A percentile compares a stretch with the other conserved stretches of the same genome.
phyloP scores from a whole-genome alignment of 805 yeast genomes.

The Suhomyces canberraensis region DNA sequence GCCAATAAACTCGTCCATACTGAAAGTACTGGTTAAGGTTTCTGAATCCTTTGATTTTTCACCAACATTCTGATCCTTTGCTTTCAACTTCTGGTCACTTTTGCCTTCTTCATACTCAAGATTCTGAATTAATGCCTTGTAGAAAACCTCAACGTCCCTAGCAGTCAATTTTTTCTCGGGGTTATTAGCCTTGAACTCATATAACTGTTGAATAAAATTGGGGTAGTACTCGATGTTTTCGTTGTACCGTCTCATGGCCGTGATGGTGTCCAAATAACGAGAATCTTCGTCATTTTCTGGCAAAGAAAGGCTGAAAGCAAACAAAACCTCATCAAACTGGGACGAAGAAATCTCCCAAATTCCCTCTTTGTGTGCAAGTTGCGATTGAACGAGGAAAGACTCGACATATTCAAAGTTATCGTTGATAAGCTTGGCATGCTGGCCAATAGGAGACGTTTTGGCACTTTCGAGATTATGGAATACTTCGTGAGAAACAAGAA shows the following conservation, averaged over 20 bases:
- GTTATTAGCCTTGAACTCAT: conserved; percentile 11
- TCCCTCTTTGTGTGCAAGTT: conserved; percentile 4
- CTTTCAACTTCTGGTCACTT: too few relatives aligned
- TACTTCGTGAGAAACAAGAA: conserved; percentile 24
- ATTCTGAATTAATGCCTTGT: conserved; percentile 18
- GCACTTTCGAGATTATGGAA: conserved; percentile 23
- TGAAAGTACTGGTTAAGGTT: conserved; percentile 14
- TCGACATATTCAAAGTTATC: conserved; percentile 7
- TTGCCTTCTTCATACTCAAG: conserved; percentile 12
- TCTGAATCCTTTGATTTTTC: conserved; percentile 7
- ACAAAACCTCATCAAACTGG: conserved; percentile 12
- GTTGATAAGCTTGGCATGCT: conserved; percentile 12
- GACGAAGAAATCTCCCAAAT: conserved; percentile 12
- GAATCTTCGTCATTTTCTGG: too few relatives aligned
- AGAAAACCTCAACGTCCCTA: conserved; percentile 16
- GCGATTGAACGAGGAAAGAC: conserved; percentile 6
- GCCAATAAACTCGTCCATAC: conserved; percentile 19
- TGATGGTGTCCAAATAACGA: conserved; percentile 10
- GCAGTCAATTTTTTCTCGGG: conserved; percentile 7
- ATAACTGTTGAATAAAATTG: conserved; percentile 16
- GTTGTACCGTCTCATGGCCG: conserved; percentile 14
- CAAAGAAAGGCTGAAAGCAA: conserved; percentile 4
- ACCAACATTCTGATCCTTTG: too few relatives aligned
- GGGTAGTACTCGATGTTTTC: conserved; percentile 19
- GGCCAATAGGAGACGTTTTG: conserved; percentile 12